Evolutionary conservation across 2,329 filamentous ascomycete species (phyloP).

Genomic region (Penicillium decumbens): DNA sequence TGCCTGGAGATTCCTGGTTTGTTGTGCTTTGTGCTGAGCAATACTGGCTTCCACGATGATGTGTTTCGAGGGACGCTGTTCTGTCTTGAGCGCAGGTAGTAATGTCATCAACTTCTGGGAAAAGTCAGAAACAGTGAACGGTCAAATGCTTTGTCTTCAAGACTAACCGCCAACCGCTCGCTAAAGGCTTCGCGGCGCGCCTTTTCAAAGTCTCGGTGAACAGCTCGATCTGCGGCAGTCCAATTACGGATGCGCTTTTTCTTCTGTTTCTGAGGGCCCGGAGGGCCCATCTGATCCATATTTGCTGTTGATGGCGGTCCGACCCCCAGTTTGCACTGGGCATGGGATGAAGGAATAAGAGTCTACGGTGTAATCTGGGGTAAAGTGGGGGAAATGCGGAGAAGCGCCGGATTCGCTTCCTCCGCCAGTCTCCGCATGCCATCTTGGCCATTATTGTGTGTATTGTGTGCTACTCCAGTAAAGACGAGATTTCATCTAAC

Average conservation of each 20-base stretch:
- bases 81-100: slow-evolving; percentile 10
- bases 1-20: slow-evolving; percentile 3
- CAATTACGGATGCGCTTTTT: slow-evolving; percentile 16
- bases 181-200: slow-evolving; percentile 43
- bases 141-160: not conserved
- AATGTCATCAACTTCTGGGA: slow-evolving; percentile 9
- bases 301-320: not conserved
- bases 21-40: slow-evolving; percentile 11
- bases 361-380: slow-evolving; percentile 6
- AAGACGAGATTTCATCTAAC: no score
- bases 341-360: not conserved
- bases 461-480: no score
- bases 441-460: no score
- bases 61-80: slow-evolving; percentile 14
- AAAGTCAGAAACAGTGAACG: not conserved
- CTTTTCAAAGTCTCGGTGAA: slow-evolving; percentile 42
- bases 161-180: slow-evolving; percentile 33
- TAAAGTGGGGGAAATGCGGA: slow-evolving; percentile 15
- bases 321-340: not conserved
- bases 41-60: slow-evolving; percentile 16
- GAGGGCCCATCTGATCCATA: not conserved
- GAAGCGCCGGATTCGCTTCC: slow-evolving; percentile 2
- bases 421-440: not conserved
- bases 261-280: slow-evolving; percentile 4
- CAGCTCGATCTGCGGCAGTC: slow-evolving; percentile 41